Conservation (phyloP, 257 asterid species). For the Ilex aquifolium region DNA sequence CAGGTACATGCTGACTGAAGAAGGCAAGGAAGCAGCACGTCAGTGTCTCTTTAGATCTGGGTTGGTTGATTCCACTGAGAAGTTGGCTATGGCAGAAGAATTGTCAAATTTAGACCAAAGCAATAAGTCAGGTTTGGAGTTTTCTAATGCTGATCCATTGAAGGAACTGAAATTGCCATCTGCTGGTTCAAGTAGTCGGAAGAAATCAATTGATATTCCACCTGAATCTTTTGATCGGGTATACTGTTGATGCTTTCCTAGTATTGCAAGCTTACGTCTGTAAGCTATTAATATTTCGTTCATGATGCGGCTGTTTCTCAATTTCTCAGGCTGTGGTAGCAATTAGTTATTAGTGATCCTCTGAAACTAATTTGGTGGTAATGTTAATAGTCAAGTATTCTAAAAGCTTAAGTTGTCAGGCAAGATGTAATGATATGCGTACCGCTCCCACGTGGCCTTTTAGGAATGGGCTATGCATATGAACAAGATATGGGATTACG, state of each 20-base stretch:
- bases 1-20: constrained; percentile 95
- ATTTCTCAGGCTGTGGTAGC: too few species aligned
- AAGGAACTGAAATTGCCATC: constrained; percentile 30
- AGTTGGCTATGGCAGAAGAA: constrained; percentile 17
- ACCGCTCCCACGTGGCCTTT: too few species aligned
- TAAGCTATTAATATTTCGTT: not conserved
- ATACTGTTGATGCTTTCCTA: not conserved
- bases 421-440: too few species aligned
- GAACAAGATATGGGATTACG: too few species aligned
- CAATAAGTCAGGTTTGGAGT: constrained; percentile 28
- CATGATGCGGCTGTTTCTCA: not conserved
- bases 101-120: constrained; percentile 31
- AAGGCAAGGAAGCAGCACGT: constrained; percentile 80
- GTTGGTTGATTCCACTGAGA: constrained; percentile 31
- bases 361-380: too few species aligned
- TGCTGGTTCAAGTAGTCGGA: constrained; percentile 26
- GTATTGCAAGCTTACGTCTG: too few species aligned
- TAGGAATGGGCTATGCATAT: too few species aligned
- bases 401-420: too few species aligned
- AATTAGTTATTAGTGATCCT: too few species aligned
- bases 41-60: constrained; percentile 84
- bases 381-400: too few species aligned
- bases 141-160: constrained; percentile 24
- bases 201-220: constrained; percentile 42
- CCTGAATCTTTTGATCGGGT: constrained; percentile 68